These are phyloP conservation scores for Huntiella omanensis DNA, from an alignment of 2,329 filamentous ascomycete genomes.

Conservation along the genomic window DNA sequence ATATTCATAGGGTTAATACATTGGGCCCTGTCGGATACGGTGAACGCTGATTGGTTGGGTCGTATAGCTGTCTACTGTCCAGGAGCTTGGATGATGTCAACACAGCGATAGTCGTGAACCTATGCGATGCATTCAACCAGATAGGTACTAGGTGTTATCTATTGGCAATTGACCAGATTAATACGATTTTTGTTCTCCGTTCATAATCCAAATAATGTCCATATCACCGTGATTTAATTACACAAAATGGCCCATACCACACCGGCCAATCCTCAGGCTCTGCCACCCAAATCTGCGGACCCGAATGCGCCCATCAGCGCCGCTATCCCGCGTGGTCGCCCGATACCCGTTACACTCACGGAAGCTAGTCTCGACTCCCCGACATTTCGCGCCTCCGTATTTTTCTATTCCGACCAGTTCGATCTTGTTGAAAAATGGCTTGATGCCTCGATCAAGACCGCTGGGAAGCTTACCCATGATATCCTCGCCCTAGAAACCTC, in stretches of 20 bases:
- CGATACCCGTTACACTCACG: conserved; percentile 64
- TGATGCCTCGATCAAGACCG: conserved; percentile 36
- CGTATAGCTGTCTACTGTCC: too few species aligned
- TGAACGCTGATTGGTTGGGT: too few species aligned
- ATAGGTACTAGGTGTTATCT: too few species aligned
- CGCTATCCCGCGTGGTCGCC: conserved; percentile 18
- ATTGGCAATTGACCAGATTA: too few species aligned
- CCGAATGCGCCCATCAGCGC: not conserved
- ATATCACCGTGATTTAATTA: too few species aligned
- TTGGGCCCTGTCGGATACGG: too few species aligned
- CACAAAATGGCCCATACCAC: not conserved
- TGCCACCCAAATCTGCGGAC: not conserved
- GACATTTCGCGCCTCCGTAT: conserved; percentile 72
- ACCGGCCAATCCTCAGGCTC: not conserved
- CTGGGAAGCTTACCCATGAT: conserved; percentile 37
- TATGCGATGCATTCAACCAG: too few species aligned
- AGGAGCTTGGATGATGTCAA: too few species aligned
- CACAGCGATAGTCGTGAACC: too few species aligned
- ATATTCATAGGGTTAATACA: too few species aligned
- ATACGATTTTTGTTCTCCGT: too few species aligned
- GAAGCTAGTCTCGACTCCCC: conserved; percentile 94
- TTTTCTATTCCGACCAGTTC: conserved; percentile 81
- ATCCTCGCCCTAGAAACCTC: conserved; percentile 60
- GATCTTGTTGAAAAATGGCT: conserved; percentile 89
- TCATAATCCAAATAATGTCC: too few species aligned